phyloP scores from a whole-genome alignment of 1,284 basidiomycete genomes.

The Pseudomicrostroma phylloplanum region DNA sequence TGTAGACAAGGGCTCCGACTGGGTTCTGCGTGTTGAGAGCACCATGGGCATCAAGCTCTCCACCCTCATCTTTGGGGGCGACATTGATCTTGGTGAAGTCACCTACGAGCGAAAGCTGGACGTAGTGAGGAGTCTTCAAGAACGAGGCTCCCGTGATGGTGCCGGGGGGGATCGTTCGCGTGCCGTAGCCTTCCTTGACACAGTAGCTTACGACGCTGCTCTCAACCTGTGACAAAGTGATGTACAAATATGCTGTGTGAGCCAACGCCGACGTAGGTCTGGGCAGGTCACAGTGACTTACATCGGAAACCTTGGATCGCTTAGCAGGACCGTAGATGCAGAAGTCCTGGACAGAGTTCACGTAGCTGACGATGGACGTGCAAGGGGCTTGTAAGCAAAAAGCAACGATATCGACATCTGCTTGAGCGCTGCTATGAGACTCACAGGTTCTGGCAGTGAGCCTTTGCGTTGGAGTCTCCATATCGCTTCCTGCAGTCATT shows the following conservation, averaged over 20 bases:
- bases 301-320: not conserved
- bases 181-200: slow-evolving; percentile 54
- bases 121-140: slow-evolving; percentile 52
- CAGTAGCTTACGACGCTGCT: slow-evolving; percentile 62
- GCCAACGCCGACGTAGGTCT: slow-evolving; percentile 19
- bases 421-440: slow-evolving; percentile 28
- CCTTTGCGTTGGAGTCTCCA: slow-evolving; percentile 27
- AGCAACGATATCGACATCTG: not conserved
- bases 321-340: slow-evolving; percentile 4
- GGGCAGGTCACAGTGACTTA: not conserved
- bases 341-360: slow-evolving; percentile 3
- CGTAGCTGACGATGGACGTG: not conserved
- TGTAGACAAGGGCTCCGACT: slow-evolving; percentile 40
- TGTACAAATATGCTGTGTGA: slow-evolving; percentile 18
- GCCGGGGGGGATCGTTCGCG: slow-evolving; percentile 70
- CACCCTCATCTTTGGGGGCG: slow-evolving; percentile 42
- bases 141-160: slow-evolving; percentile 67
- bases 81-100: slow-evolving; percentile 52
- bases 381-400: not conserved
- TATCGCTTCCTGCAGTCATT: slow-evolving; percentile 21
- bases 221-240: slow-evolving; percentile 35
- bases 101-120: slow-evolving; percentile 27
- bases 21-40: slow-evolving; percentile 31
- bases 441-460: slow-evolving; percentile 40
- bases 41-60: slow-evolving; percentile 50